Conservation (phyloP, 1,284 basidiomycete genomes). For the Cryptococcus jaspeensis region DNA sequence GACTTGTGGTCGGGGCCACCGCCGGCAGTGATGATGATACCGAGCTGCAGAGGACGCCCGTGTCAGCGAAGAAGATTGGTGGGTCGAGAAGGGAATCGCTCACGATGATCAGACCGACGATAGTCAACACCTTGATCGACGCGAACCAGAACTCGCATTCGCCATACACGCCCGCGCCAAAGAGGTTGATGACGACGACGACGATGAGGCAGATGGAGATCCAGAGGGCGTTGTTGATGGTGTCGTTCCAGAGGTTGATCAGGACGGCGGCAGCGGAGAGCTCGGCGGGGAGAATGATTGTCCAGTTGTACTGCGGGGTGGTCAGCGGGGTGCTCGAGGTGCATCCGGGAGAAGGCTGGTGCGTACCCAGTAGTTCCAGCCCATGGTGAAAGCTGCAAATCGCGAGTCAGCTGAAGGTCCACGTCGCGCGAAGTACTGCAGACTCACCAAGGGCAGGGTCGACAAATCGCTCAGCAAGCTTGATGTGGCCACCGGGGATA, state of each 20-base stretch:
- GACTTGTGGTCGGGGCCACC: constrained; percentile 47
- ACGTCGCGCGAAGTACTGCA: no score
- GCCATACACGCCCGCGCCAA: constrained; percentile 63
- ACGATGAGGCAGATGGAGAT: constrained; percentile 71
- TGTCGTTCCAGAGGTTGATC: constrained; percentile 67
- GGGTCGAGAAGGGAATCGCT: background rate
- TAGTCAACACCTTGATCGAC: constrained; percentile 76
- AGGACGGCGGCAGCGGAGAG: constrained; percentile 72
- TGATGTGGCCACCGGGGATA: constrained; percentile 69
- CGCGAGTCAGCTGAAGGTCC: background rate
- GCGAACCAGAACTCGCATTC: constrained; percentile 54
- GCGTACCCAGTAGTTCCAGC: constrained; percentile 68
- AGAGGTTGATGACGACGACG: constrained; percentile 70
- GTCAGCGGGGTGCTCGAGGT: background rate
- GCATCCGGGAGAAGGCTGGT: background rate
- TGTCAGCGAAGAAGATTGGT: constrained; percentile 37
- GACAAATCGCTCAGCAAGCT: constrained; percentile 73
- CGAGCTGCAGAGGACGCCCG: constrained; percentile 38
- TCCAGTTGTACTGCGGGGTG: constrained; percentile 64
- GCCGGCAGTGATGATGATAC: constrained; percentile 62
- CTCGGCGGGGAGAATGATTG: constrained; percentile 69
- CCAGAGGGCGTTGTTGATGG: constrained; percentile 69
- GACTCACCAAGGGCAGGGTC: constrained; percentile 62
- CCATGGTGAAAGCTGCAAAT: constrained; percentile 67
- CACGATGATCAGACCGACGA: constrained; percentile 52